Percentiles rank a stretch among this genome's conserved stretches.
phyloP scores from a whole-genome alignment of 768 basidiomycete species.

The Lactarius indigo region DNA sequence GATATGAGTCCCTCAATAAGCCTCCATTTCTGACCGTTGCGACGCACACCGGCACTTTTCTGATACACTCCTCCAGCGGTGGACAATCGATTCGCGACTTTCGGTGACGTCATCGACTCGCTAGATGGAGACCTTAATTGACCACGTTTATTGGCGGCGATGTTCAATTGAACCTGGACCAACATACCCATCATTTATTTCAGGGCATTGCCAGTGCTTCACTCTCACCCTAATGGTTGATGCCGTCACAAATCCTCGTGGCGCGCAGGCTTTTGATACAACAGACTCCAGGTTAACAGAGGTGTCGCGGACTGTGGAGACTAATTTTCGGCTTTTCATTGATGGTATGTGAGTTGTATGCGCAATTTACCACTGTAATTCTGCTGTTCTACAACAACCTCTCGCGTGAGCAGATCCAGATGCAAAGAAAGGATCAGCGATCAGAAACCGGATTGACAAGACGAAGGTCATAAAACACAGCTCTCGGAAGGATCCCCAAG shows the following conservation, averaged over 20 bases:
- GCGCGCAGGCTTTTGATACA: neutral
- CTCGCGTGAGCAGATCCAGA: slow-evolving; percentile 2
- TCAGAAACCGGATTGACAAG: neutral
- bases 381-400: slow-evolving; percentile 1
- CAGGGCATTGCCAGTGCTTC: neutral
- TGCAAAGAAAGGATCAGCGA: neutral
- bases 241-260: neutral
- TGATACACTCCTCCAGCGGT: neutral
- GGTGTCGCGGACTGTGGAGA: neutral
- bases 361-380: neutral
- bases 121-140: neutral
- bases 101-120: neutral
- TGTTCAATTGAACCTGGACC: neutral
- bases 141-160: neutral
- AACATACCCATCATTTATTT: neutral
- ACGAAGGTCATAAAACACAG: slow-evolving; percentile 2
- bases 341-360: neutral
- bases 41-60: neutral
- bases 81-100: neutral
- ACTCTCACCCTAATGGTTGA: neutral
- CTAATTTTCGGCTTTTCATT: neutral
- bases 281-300: neutral
- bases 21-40: neutral
- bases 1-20: neutral
- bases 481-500: neutral